These are phyloP conservation scores for Candolleomyces eurysporus DNA, from an alignment of 768 basidiomycete species.

Conservation along the genomic window DNA sequence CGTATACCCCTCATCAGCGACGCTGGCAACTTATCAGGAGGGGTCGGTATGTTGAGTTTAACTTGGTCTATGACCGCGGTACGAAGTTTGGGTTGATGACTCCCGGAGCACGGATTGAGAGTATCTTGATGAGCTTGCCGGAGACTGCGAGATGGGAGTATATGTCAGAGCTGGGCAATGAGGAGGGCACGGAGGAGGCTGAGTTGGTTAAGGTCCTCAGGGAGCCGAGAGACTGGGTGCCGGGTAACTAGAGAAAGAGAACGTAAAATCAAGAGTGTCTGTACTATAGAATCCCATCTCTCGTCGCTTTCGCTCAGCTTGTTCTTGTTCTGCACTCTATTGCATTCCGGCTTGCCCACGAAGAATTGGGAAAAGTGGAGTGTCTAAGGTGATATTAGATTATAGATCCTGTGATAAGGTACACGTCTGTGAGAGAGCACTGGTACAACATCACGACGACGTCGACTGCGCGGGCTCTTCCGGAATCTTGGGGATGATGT, in stretches of 20 bases:
- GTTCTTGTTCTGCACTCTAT: too few species aligned
- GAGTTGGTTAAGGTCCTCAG: conserved; percentile 59
- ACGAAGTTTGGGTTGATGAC: conserved; percentile 86
- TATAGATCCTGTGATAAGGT: neutral
- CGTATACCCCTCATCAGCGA: conserved; percentile 64
- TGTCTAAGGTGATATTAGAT: neutral
- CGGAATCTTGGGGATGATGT: conserved; percentile 58
- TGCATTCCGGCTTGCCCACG: too few species aligned
- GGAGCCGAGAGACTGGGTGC: conserved; percentile 64
- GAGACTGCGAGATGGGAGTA: conserved; percentile 91
- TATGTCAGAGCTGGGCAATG: conserved; percentile 67
- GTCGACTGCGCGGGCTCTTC: conserved; percentile 14
- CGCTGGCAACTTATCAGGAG: conserved; percentile 93
- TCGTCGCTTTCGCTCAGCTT: too few species aligned
- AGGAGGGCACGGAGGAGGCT: conserved; percentile 66
- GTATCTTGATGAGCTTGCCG: conserved; percentile 87
- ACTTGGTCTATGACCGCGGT: conserved; percentile 81
- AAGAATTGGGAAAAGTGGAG: neutral
- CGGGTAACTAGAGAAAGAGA: conserved; percentile 5
- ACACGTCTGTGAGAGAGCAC: neutral
- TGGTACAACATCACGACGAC: neutral
- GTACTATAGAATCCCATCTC: too few species aligned
- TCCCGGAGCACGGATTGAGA: conserved; percentile 85
- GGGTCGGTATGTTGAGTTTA: conserved; percentile 95
- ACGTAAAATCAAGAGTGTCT: too few species aligned